Base-by-base conservation (phyloP, 306 rosid species). In the Glycine tomentella region DNA sequence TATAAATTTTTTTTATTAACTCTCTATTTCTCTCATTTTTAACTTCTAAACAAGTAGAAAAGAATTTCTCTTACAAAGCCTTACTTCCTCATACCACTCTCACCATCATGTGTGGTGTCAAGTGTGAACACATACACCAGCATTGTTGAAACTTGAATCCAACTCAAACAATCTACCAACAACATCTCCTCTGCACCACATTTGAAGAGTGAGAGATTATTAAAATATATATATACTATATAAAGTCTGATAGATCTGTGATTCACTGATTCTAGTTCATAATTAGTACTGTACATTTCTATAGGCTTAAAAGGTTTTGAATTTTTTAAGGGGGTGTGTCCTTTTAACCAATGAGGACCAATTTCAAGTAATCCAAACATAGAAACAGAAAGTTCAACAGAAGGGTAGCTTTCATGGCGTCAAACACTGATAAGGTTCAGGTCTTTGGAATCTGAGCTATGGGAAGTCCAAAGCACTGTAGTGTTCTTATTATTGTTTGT, bases 341-440 rank as follows among this genome's bases (percentile, higher is more conserved):
- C n/a, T 59, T 36, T 59, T 25, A 58, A 75, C 65, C 65, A 82
- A 68, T 53, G 76, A 83, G 72, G 78, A 82, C 42, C 84, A 42
- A 17, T 76, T 77, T 83, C 42, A 78, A 31, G 81, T 69, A 72
- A 79, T 72, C 65, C 55, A 16, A 52, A 20, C 56, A 11, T 76
- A 82, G 69, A 79, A 81, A 82, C 81, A 61, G 82, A 80, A 79
- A 77, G 84, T 84, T 81, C 45, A 44, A 52, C 64, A 57, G 90
- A 82, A 84, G 78, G 80, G 90, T 83, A 78, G 87, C 88, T 91
- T 79, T 89, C 92, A 86, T 67, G 81, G 85, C 82, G 77, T 79
- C 66, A 77, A 71, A 69, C 46, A 80, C 82, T 81, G 74, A 81
- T 72, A 67, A 88, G 57, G 81, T 69, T 82, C 75, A 67, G 31